These are phyloP conservation scores for Parmales sp. DNA, from an alignment of 108 stramenopile genomes.

Conservation along the genomic window DNA sequence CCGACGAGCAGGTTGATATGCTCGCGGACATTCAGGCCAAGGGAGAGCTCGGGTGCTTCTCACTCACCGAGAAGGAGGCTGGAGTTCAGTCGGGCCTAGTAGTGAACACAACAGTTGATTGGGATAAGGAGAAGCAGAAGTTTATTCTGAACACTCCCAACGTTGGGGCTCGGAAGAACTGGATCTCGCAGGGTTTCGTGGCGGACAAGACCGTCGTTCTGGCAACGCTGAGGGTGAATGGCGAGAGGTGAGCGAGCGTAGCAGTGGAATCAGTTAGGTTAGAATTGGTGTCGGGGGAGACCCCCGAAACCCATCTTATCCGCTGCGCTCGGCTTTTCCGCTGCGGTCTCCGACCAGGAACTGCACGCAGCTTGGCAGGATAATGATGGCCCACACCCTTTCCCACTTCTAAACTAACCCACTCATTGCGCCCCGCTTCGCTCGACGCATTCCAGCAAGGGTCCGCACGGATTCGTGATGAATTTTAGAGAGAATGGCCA, in stretches of 20 bases:
- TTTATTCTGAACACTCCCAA: conserved; percentile 24
- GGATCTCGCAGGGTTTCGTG: conserved; percentile 26
- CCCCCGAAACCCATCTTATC: too few relatives aligned
- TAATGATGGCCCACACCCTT: too few relatives aligned
- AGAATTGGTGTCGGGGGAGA: too few relatives aligned
- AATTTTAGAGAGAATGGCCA: background rate
- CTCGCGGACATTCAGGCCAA: conserved; percentile 10
- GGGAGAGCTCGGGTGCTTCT: conserved; percentile 26
- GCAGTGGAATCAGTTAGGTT: too few relatives aligned
- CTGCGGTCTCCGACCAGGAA: too few relatives aligned
- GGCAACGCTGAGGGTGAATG: conserved; percentile 16
- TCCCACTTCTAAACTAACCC: too few relatives aligned
- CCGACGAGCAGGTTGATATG: conserved; percentile 10
- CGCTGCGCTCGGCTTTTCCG: too few relatives aligned
- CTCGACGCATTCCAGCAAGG: too few relatives aligned
- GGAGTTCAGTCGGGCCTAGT: conserved; percentile 24
- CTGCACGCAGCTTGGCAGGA: too few relatives aligned
- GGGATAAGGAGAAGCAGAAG: background rate
- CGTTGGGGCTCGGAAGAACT: conserved; percentile 27
- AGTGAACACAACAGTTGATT: conserved; percentile 18
- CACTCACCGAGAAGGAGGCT: conserved; percentile 22
- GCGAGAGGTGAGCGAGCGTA: too few relatives aligned
- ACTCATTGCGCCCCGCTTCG: too few relatives aligned
- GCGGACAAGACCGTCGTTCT: conserved; percentile 26
- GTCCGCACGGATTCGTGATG: conserved; percentile 21